Evolutionary conservation across 495 filamentous ascomycete species (phyloP), one percentile per base, ranked within the genome.

Genomic region (Friedmanniomyces endolithicus): DNA sequence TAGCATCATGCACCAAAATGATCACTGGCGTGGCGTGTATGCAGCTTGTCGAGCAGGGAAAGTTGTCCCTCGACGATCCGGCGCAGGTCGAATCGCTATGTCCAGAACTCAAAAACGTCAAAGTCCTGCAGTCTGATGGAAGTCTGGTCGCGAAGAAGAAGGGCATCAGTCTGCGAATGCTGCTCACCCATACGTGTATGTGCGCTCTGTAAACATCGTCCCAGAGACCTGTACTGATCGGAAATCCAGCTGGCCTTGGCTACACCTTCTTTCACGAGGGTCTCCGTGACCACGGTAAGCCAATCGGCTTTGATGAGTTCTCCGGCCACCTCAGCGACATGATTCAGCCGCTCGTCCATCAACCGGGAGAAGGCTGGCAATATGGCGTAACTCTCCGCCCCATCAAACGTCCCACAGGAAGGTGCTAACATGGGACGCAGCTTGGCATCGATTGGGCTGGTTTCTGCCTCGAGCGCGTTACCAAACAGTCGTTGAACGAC

Each of bases 31-130:
- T 83, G 51, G 78, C 78, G 0, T 74, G 68, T 55, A 81, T 82
- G 79, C 78, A 83, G 57, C 69, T 81, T 0, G 75, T 80, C 14
- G 79, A 82, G 56, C 70, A 77, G 50, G 76, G 76, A 0, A 63
- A 56, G 29, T 51, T 84, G 7, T 53, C 48, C 0, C 64, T 83
- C 0, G 78, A 81, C 63, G 72, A 79, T 66, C 65, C 62, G 0
- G 65, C 67, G 6, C 53, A 71, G 49, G 60, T 77, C 0, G 74
- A 79, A 59, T 52, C 55, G 12, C 47, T 78, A 8, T 68, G 64
- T 9, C 78, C 78, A 3, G 78, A 80, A 59, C 55, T 81, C 47
- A 74, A 67, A 50, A 63, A 59, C 7, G 49, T 76, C 4, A 65
- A 76, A 50, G 72, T 79, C 0, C 51, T 79, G 17, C 63, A 67